A percentile compares a stretch with the other conserved stretches of the same genome.
These are phyloP conservation scores for Melampsora abietis-canadensis DNA, from an alignment of 1,284 basidiomycete genomes.

Conservation along the genomic window DNA sequence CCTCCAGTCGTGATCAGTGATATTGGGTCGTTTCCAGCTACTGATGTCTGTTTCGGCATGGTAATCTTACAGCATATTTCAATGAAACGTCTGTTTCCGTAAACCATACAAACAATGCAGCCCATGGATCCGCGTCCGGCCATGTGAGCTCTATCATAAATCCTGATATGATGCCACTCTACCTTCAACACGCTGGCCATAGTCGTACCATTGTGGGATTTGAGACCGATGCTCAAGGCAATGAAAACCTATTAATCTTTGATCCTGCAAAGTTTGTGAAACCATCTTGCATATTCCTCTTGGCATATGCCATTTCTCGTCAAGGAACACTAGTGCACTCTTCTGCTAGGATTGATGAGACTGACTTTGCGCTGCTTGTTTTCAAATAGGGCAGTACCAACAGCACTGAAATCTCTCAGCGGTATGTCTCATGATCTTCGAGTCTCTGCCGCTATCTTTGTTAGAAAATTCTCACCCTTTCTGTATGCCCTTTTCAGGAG, in stretches of 20 bases:
- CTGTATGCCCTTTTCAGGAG: background rate
- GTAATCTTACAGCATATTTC: background rate
- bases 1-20: background rate
- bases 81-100: background rate
- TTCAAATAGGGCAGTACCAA: background rate
- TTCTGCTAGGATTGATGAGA: background rate
- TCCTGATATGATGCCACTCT: conserved; percentile 46
- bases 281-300: background rate
- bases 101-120: background rate
- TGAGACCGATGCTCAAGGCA: conserved; percentile 45
- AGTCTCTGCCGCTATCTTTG: background rate
- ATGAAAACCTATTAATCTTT: conserved; percentile 48
- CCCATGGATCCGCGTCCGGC: background rate
- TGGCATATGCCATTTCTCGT: background rate
- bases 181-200: conserved; percentile 51
- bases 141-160: conserved; percentile 4
- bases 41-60: background rate
- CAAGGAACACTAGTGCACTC: no score
- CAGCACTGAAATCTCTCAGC: background rate
- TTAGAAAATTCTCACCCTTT: background rate
- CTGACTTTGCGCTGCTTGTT: conserved; percentile 4
- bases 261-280: conserved; percentile 50
- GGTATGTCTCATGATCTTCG: background rate
- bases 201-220: conserved; percentile 50
- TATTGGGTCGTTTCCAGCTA: background rate